Evolutionary conservation across 148 eudicot genomes (phyloP).

Genomic region (Vaccinium darrowii): DNA sequence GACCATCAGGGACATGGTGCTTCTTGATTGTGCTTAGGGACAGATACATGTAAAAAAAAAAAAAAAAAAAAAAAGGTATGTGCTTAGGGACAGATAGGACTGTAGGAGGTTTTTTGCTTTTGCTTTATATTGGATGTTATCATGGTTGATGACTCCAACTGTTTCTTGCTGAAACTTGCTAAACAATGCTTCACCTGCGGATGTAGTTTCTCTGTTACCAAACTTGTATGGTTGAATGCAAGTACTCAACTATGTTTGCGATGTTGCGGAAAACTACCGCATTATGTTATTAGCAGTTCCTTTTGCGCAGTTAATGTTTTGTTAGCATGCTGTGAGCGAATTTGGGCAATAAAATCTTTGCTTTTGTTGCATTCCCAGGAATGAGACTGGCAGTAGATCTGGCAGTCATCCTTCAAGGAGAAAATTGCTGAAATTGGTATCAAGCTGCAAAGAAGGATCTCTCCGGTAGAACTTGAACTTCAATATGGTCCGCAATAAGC

Average conservation of each 20-base stretch:
- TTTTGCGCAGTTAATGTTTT: not conserved
- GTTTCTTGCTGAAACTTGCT: not conserved
- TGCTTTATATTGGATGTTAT: not conserved
- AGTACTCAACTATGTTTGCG: not conserved
- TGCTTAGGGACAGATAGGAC: not conserved
- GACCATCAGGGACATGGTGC: not conserved
- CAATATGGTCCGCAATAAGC: not conserved
- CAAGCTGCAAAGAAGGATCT: not conserved
- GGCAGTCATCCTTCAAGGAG: not conserved
- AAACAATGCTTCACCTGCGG: not conserved
- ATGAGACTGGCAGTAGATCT: not conserved
- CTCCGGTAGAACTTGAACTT: not conserved
- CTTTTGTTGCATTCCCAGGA: conserved; percentile 2
- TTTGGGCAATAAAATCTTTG: not conserved
- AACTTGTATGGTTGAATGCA: not conserved
- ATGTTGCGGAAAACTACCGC: not conserved
- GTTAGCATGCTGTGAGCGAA: not conserved
- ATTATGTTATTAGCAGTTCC: not conserved
- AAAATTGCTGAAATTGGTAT: not conserved
- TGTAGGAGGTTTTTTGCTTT: not conserved
- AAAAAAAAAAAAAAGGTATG: no score
- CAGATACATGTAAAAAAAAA: no score
- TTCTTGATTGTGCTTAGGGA: not conserved
- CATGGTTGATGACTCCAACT: not conserved
- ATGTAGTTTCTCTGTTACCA: not conserved